These are phyloP conservation scores for Scheffersomyces illinoinensis DNA, from an alignment of 1,139 yeast genomes.

Conservation along the genomic window DNA sequence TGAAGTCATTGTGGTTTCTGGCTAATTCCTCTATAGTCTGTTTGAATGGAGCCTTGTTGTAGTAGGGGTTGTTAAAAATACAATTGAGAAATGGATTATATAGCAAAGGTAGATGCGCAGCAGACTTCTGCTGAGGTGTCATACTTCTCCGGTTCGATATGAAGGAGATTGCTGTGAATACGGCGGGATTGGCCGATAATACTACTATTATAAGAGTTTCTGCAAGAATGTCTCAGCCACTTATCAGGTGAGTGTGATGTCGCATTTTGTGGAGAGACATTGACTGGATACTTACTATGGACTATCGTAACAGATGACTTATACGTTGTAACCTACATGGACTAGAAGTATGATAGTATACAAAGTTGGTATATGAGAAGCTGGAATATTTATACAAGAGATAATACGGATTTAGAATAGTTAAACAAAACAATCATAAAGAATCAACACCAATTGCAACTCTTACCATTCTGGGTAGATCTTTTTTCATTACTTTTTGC, in stretches of 20 bases:
- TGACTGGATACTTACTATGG: not conserved
- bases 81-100: slow-evolving; percentile 68
- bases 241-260: not conserved
- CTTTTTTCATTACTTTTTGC: not conserved
- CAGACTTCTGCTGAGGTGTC: slow-evolving; percentile 1
- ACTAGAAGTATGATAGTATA: no score
- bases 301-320: not conserved
- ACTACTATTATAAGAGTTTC: not conserved
- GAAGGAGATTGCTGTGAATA: not conserved
- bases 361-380: not conserved
- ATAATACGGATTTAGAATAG: no score
- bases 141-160: not conserved
- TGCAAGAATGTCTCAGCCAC: not conserved
- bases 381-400: not conserved
- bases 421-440: not conserved
- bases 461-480: not conserved
- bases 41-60: slow-evolving; percentile 51
- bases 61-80: slow-evolving; percentile 65
- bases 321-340: not conserved
- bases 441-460: not conserved
- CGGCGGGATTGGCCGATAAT: not conserved
- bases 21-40: slow-evolving; percentile 45
- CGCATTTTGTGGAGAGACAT: not conserved
- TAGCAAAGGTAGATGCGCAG: slow-evolving; percentile 39
- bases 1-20: slow-evolving; percentile 45